Evolutionary conservation across 768 basidiomycete genomes (phyloP).

Genomic region (Austroboletus eburneus): DNA sequence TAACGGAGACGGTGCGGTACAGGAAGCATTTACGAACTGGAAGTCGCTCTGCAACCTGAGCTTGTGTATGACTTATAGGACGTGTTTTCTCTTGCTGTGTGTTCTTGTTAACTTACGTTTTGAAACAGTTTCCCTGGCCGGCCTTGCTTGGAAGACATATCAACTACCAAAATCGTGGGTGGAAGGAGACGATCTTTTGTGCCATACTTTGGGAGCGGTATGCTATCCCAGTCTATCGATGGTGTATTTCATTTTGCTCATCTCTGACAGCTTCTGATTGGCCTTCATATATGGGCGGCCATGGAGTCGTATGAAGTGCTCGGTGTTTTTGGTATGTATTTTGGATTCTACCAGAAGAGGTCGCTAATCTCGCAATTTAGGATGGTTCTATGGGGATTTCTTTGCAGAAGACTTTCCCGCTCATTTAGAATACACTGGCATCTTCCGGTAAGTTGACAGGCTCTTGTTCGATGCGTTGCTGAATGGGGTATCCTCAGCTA

Average conservation of each 20-base stretch:
- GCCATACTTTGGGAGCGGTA: slow-evolving; percentile 86
- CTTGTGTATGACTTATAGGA: slow-evolving; percentile 93
- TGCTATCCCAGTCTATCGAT: slow-evolving; percentile 27
- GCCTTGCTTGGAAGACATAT: slow-evolving; percentile 90
- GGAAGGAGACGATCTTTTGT: slow-evolving; percentile 78
- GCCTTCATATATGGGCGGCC: slow-evolving; percentile 88
- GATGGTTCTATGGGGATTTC: slow-evolving; percentile 99
- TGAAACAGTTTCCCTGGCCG: slow-evolving; percentile 70
- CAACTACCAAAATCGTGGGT: slow-evolving; percentile 79
- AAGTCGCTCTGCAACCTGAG: slow-evolving; percentile 89
- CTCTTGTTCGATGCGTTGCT: not conserved
- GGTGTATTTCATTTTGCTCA: slow-evolving; percentile 2
- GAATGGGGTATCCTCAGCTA: slow-evolving; percentile 46
- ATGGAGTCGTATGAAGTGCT: slow-evolving; percentile 89
- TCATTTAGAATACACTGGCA: slow-evolving; percentile 91
- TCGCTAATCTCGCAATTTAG: slow-evolving; percentile 34
- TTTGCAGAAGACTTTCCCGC: slow-evolving; percentile 93
- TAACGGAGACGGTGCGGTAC: slow-evolving; percentile 70
- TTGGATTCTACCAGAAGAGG: not conserved
- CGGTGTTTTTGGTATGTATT: slow-evolving; percentile 75
- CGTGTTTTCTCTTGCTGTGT: slow-evolving; percentile 14
- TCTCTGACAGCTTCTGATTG: slow-evolving; percentile 65
- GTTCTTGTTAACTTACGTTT: not conserved
- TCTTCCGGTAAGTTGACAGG: slow-evolving; percentile 66
- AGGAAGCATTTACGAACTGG: slow-evolving; percentile 95